Evolutionary conservation across 2,329 filamentous ascomycete genomes (phyloP).

Genomic region (Thelonectria discophora): DNA sequence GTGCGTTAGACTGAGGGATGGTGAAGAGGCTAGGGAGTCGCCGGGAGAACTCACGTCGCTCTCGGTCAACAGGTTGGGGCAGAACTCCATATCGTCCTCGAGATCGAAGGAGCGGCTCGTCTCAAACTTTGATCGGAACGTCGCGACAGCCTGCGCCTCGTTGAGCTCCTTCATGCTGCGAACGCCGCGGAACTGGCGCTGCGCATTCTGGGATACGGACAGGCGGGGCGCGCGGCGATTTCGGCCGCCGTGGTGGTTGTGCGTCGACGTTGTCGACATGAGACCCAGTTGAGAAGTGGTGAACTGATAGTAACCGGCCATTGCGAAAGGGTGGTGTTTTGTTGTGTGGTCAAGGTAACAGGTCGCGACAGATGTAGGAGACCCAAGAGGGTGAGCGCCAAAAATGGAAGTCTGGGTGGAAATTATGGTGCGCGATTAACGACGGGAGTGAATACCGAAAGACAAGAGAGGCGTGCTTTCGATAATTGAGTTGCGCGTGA

Average conservation of each 20-base stretch:
- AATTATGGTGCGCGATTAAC: conserved; percentile 44
- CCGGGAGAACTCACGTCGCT: conserved; percentile 76
- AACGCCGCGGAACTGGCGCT: conserved; percentile 86
- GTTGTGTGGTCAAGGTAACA: conserved; percentile 5
- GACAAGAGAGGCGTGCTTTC: conserved; percentile 24
- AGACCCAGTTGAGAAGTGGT: conserved; percentile 67
- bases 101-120: conserved; percentile 93
- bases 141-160: conserved; percentile 77
- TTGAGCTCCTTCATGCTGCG: conserved; percentile 87
- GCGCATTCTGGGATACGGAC: conserved; percentile 80
- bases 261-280: conserved; percentile 65
- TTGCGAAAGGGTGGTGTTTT: conserved; percentile 47
- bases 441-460: conserved; percentile 31
- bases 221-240: conserved; percentile 85
- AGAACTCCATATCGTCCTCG: conserved; percentile 96
- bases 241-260: conserved; percentile 85
- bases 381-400: conserved; percentile 20
- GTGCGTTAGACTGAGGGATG: conserved; percentile 45
- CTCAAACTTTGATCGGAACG: conserved; percentile 89
- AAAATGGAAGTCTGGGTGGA: conserved; percentile 23
- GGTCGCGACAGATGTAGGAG: conserved; percentile 3
- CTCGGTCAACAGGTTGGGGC: conserved; percentile 89
- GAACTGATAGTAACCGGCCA: conserved; percentile 73
- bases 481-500: conserved; percentile 19
- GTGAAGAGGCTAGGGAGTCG: conserved; percentile 28